Evolutionary conservation across 352 stramenopile species (phyloP).

Genomic region (Phytophthora foliorum): DNA sequence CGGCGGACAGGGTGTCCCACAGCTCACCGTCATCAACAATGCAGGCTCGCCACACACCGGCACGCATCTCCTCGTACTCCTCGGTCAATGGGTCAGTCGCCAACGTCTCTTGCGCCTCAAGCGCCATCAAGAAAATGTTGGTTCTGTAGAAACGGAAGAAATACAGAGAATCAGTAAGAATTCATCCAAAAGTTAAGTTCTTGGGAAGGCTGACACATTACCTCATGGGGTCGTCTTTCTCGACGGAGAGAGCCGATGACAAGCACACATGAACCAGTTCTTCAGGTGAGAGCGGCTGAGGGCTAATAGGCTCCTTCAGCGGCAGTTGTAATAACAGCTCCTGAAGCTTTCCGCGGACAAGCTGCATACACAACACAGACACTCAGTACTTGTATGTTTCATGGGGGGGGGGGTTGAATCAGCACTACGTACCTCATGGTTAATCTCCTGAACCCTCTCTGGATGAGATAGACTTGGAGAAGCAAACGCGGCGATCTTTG

Average conservation of each 20-base stretch:
- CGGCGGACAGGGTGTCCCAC: constrained; percentile 63
- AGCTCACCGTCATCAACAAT: constrained; percentile 64
- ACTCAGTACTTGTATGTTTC: background rate
- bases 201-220: constrained; percentile 18
- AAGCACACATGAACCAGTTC: constrained; percentile 64
- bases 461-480: constrained; percentile 45
- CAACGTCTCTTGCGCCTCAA: constrained; percentile 75
- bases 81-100: constrained; percentile 38
- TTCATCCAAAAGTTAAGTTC: background rate
- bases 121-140: constrained; percentile 75
- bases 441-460: constrained; percentile 59
- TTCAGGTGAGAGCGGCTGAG: constrained; percentile 51
- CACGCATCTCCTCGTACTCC: constrained; percentile 59
- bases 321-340: constrained; percentile 71
- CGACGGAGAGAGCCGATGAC: constrained; percentile 48
- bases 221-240: constrained; percentile 65
- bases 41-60: constrained; percentile 65
- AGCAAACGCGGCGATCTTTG: constrained; percentile 83
- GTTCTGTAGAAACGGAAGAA: constrained; percentile 39
- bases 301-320: constrained; percentile 46
- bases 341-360: constrained; percentile 66
- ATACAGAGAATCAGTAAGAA: constrained; percentile 5
- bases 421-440: constrained; percentile 60
- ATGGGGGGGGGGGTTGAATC: background rate
- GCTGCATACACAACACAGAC: constrained; percentile 36